phyloP scores from a whole-genome alignment of 2,329 filamentous ascomycete species.

The Teratosphaeria nubilosa region DNA sequence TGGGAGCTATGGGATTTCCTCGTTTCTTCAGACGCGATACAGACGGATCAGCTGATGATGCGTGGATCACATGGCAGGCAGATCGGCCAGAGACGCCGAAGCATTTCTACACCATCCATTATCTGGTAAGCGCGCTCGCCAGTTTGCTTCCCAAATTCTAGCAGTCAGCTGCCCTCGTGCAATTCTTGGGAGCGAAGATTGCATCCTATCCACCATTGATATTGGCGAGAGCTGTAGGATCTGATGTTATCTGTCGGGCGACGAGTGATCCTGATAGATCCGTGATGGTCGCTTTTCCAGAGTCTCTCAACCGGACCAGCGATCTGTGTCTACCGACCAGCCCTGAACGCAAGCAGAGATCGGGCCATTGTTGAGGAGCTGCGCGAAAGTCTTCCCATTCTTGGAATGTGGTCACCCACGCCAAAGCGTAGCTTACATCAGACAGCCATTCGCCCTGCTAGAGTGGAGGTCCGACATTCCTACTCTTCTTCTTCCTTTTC shows the following conservation, averaged over 20 bases:
- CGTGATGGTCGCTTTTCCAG: not conserved
- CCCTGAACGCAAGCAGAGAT: too few relatives aligned
- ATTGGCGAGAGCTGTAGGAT: not conserved
- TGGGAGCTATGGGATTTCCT: too few relatives aligned
- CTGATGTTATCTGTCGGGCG: not conserved
- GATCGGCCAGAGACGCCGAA: not conserved
- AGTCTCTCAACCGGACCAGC: not conserved
- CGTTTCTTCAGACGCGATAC: not conserved
- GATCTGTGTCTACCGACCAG: too few relatives aligned
- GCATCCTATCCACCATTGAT: not conserved
- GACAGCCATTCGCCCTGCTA: slow-evolving; percentile 58
- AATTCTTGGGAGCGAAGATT: not conserved
- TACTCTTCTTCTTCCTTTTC: slow-evolving; percentile 51
- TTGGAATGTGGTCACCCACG: too few relatives aligned
- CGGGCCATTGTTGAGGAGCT: too few relatives aligned
- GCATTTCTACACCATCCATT: not conserved
- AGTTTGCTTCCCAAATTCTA: too few relatives aligned
- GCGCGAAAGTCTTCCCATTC: too few relatives aligned
- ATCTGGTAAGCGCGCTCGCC: not conserved
- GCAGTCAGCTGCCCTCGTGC: too few relatives aligned
- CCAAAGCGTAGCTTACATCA: slow-evolving; percentile 45
- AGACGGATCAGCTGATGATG: not conserved
- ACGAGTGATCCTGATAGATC: not conserved
- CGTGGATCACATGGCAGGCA: not conserved
- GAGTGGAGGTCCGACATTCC: slow-evolving; percentile 57